Evolutionary conservation across 176 grass and related monocot genomes (phyloP).

Genomic region (Oryza coarctata): DNA sequence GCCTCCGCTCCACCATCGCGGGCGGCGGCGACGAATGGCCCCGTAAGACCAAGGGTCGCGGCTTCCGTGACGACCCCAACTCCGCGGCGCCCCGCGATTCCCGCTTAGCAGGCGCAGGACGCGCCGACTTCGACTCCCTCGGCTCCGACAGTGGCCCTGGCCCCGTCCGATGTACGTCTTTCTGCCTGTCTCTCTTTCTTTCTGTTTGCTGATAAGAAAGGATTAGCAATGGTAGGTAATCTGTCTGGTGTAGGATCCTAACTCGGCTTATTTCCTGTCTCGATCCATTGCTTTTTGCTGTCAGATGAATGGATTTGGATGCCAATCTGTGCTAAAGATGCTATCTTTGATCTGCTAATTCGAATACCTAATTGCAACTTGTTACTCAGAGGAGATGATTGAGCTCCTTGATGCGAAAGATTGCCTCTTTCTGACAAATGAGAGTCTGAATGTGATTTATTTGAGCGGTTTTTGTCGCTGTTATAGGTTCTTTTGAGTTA

Average conservation of each 20-base stretch:
- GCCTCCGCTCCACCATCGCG: conserved; percentile 77
- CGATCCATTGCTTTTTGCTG: neutral
- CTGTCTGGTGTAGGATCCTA: neutral
- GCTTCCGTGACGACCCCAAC: conserved; percentile 68
- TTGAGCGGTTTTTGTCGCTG: neutral
- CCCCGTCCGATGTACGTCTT: conserved; percentile 70
- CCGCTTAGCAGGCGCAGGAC: conserved; percentile 41
- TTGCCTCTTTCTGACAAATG: neutral
- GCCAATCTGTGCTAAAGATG: neutral
- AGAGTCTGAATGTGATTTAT: neutral
- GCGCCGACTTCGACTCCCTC: conserved; percentile 59
- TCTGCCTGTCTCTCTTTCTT: neutral
- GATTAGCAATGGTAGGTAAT: neutral
- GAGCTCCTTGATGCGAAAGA: neutral
- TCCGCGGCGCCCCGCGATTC: conserved; percentile 42
- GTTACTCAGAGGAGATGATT: neutral
- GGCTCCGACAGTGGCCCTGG: conserved; percentile 61
- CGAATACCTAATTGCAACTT: neutral
- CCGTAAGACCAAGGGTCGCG: conserved; percentile 82
- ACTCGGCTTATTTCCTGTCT: neutral
- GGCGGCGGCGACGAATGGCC: conserved; percentile 39
- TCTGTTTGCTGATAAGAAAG: neutral
- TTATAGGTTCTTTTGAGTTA: neutral
- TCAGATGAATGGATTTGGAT: neutral
- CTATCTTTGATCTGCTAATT: neutral